phyloP scores from a whole-genome alignment of 768 basidiomycete species.

The Leccinellum rugosiceps region DNA sequence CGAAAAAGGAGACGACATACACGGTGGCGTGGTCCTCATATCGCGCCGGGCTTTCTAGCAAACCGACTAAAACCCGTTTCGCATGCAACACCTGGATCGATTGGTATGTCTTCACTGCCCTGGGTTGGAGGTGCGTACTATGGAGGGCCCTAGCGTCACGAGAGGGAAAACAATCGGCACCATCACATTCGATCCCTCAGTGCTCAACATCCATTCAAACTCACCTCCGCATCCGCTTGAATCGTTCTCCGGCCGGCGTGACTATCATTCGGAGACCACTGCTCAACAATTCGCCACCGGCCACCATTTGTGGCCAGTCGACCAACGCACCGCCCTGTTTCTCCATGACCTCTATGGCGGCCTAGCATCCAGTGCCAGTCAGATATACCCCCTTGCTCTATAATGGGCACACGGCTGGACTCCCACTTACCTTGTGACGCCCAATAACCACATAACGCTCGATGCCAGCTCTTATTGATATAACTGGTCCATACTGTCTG shows the following conservation, averaged over 20 bases:
- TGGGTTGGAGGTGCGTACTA: slow-evolving; percentile 52
- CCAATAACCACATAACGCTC: slow-evolving; percentile 14
- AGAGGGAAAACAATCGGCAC: too few relatives aligned
- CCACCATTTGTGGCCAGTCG: too few relatives aligned
- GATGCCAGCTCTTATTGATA: slow-evolving; percentile 46
- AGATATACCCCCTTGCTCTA: too few relatives aligned
- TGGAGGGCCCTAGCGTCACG: slow-evolving; percentile 44
- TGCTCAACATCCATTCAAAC: slow-evolving; percentile 2
- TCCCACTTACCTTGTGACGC: slow-evolving; percentile 12
- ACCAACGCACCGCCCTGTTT: slow-evolving; percentile 42
- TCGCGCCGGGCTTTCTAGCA: slow-evolving; percentile 11
- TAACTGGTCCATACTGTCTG: slow-evolving; percentile 53
- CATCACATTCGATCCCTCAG: too few relatives aligned
- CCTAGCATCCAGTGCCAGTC: slow-evolving; percentile 30
- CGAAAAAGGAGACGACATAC: slow-evolving; percentile 36
- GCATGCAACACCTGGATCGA: slow-evolving; percentile 40
- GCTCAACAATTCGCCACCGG: too few relatives aligned
- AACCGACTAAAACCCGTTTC: slow-evolving; percentile 6
- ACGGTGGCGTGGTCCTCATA: slow-evolving; percentile 27
- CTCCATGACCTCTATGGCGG: slow-evolving; percentile 59
- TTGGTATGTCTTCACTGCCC: slow-evolving; percentile 41
- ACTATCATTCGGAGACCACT: too few relatives aligned
- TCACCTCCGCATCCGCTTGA: slow-evolving; percentile 53
- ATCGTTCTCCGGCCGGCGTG: slow-evolving; percentile 48
- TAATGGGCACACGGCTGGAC: too few relatives aligned